Evolutionary conservation across 2,329 filamentous ascomycete species (phyloP), one percentile per base, ranked within the genome.

Genomic region (Paramyrothecium roridum): DNA sequence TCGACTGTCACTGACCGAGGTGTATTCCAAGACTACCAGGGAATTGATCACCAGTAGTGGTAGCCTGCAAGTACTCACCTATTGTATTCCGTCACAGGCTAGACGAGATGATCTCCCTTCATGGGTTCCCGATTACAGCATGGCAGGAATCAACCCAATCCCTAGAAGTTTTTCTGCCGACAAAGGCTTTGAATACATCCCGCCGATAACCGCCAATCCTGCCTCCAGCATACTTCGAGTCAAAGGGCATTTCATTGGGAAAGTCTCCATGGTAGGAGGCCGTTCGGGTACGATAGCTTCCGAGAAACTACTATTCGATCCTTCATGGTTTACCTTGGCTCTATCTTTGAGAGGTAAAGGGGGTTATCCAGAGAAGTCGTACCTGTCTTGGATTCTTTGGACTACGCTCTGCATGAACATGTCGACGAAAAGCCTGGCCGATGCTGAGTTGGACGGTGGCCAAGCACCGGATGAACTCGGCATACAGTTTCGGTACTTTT

Each of bases 331-430:
- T 8, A 54, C 52, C 16, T 23, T 66, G 37, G 50, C 54, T 6
- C 50, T 65, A 20, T 65, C 63, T 3, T 49, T 65, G 3, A 59
- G 54, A 17, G 53, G 46, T 2, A 51, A 52, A 17, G 54, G 40
- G 20, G 49, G 19, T 21, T 46, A 48, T 37, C 48, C 17, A 17
- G 51, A 54, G 13, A 52, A 48, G 22, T 43, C 51, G 7, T 19
- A 51, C 26, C 19, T 66, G 21, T 60, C 63, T 2, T 56, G 59
- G 21, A 52, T 60, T 8, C 59, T 65, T 3, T 66, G 64, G 64
- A 57, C 55, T n/a, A 65, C 64, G 1, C 53, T 66, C 17, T 66
- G 64, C 57, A 66, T 66, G 64, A 55, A 63, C 58, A 60, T 59
- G 55, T 61, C 62, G 1, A 56, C 57, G 8, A 59, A 58, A 6